Evolutionary conservation across 441 rosid genomes (phyloP), one percentile per base, ranked within the genome.

Genomic region (Gossypium davidsonii): DNA sequence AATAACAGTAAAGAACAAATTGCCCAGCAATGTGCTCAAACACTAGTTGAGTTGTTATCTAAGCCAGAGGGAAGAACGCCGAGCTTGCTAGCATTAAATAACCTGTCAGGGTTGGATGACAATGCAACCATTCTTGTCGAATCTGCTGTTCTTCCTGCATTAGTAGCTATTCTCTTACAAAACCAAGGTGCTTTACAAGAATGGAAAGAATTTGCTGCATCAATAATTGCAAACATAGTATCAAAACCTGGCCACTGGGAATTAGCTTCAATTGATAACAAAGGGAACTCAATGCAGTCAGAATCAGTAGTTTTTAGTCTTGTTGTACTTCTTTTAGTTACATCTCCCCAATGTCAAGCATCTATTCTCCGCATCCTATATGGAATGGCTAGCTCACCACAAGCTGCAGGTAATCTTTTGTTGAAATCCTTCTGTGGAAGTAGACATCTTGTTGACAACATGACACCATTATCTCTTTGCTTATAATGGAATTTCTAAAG

Each of bases 201-300:
- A 67, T 51, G 67, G 65, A 71, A 37, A 72, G 83, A 82, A 64
- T 72, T 78, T 46, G 83, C 87, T 39, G 80, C 85, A 64, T 77
- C 81, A 8, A 79, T 62, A 60, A 60, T 84, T 8, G 85, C 83
- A 59, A 84, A 84, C 37, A 73, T 82, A 63, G 87, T 78, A 57
- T 84, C 80, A 42, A 81, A 82, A 74, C 82, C 80, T 63, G 85
- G 87, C 49, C 80, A 67, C 74, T 84, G 85, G 85, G 85, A 84
- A 73, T 79, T 81, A 72, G 83, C 83, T 57, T 26, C 63, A 72
- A 76, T 72, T 12, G 81, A 84, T 79, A 75, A 71, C 68, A 25
- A 76, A 73, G 82, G 85, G 58, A 70, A 81, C 53, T 73, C 73
- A 42, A 60, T 83, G 85, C 87, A 81, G 70, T 77, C 83, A n/a